Evolutionary conservation across 257 asterid species (phyloP).

Genomic region (Cordia subcordata): DNA sequence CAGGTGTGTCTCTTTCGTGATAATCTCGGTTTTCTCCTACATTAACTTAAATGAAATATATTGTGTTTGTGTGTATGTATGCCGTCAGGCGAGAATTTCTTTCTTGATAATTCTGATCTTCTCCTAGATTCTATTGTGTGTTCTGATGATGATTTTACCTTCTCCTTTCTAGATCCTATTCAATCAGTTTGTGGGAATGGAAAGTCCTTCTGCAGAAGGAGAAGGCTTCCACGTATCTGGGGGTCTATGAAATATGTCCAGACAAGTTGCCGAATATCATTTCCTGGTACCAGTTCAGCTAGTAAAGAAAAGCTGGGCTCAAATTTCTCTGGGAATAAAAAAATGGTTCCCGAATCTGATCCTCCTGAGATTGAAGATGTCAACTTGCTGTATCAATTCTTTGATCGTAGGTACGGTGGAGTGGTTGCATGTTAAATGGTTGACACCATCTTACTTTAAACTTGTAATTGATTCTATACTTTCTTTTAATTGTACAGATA

Average conservation of each 20-base stretch:
- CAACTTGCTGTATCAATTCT: conserved; percentile 46
- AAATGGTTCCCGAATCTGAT: conserved; percentile 65
- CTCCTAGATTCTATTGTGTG: background rate
- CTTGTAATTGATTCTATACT: background rate
- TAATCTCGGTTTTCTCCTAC: background rate
- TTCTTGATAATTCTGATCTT: background rate
- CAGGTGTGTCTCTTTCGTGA: conserved; percentile 24
- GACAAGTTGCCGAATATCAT: conserved; percentile 42
- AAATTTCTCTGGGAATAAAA: conserved; percentile 49
- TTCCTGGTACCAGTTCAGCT: conserved; percentile 61
- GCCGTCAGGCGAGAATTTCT: conserved; percentile 24
- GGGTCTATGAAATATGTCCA: conserved; percentile 43
- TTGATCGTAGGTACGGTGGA: conserved; percentile 65
- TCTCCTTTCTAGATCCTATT: conserved; percentile 33
- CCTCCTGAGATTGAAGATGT: conserved; percentile 70
- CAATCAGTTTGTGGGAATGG: conserved; percentile 23
- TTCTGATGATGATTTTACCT: background rate
- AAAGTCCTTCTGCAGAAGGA: conserved; percentile 21
- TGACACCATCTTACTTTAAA: no score
- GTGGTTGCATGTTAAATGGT: background rate
- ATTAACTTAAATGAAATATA: no score
- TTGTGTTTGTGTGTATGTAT: no score
- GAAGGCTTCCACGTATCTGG: conserved; percentile 32
- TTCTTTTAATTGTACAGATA: background rate
- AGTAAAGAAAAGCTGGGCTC: conserved; percentile 44